These are phyloP conservation scores for Leishmania aethiopica DNA, from an alignment of 208 protist species.

Conservation along the genomic window DNA sequence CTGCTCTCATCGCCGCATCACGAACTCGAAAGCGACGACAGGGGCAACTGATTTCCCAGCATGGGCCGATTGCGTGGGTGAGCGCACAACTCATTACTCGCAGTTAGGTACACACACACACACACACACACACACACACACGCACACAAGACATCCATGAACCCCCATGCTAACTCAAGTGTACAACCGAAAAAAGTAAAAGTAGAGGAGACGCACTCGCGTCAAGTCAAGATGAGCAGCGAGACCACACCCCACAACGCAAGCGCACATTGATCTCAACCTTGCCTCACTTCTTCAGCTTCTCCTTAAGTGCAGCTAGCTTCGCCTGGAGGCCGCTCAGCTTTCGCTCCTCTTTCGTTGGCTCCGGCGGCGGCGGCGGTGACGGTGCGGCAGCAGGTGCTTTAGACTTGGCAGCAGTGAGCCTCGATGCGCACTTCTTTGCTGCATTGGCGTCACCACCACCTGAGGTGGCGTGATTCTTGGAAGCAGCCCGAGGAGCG, in stretches of 20 bases:
- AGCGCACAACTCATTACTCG: background rate
- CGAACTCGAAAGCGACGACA: background rate
- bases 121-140: background rate
- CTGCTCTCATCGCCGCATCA: background rate
- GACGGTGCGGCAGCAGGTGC: slow-evolving; percentile 17
- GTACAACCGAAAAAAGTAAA: background rate
- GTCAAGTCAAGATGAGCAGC: background rate
- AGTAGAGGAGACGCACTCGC: background rate
- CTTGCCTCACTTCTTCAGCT: slow-evolving; percentile 63
- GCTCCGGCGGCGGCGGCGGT: slow-evolving; percentile 45
- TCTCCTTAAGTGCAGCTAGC: slow-evolving; percentile 73
- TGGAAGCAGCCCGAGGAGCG: background rate
- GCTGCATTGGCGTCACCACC: background rate
- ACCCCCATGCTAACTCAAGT: background rate
- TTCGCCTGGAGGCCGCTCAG: slow-evolving; percentile 85
- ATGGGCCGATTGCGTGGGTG: background rate
- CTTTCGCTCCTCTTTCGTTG: slow-evolving; percentile 83
- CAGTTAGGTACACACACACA: background rate
- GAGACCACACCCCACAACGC: background rate
- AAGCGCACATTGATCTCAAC: background rate
- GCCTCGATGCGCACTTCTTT: slow-evolving; percentile 12
- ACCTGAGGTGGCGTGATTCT: background rate
- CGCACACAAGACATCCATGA: background rate
- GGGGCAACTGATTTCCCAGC: background rate
- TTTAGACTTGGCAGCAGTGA: slow-evolving; percentile 14